Evolutionary conservation across 2,329 filamentous ascomycete species (phyloP).

Genomic region (Iodosphaeria phyllophila): DNA sequence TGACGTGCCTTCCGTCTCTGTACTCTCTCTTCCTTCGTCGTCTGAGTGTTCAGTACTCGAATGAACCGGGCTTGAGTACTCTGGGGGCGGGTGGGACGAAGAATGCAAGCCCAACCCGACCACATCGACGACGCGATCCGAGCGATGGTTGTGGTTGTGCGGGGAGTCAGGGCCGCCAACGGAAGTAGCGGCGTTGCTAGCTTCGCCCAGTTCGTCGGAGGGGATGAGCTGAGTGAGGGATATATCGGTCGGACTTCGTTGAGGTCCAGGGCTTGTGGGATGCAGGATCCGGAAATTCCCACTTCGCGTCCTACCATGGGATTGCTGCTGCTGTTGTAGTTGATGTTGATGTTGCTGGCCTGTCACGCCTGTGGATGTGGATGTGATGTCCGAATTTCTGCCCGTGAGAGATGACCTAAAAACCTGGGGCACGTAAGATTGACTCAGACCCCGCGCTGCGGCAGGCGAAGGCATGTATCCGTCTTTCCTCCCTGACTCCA

Average conservation of each 20-base stretch:
- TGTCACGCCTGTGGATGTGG: no score
- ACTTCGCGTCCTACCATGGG: slow-evolving; percentile 57
- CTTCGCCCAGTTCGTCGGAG: slow-evolving; percentile 53
- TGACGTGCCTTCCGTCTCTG: slow-evolving; percentile 34
- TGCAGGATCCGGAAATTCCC: slow-evolving; percentile 59
- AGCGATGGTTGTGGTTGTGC: no score
- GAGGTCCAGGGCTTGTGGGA: slow-evolving; percentile 73
- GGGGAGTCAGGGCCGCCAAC: no score
- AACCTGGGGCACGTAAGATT: slow-evolving; percentile 29
- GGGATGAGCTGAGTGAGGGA: slow-evolving; percentile 73
- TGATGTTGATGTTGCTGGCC: no score
- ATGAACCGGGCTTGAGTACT: slow-evolving; percentile 48
- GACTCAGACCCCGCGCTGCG: slow-evolving; percentile 23
- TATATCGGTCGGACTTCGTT: slow-evolving; percentile 87
- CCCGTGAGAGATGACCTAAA: no score
- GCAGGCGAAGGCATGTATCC: slow-evolving; percentile 24
- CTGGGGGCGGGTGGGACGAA: slow-evolving; percentile 45
- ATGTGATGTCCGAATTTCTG: no score
- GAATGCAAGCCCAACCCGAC: slow-evolving; percentile 31
- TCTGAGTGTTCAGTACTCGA: no score
- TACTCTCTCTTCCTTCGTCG: slow-evolving; percentile 33
- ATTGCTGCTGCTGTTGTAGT: no score
- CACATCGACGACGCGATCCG: slow-evolving; percentile 17
- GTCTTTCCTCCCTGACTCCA: slow-evolving; percentile 65
- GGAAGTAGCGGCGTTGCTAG: slow-evolving; percentile 27